Conservation (phyloP, 108 stramenopile genomes). For the Cyclotella kingstonii region DNA sequence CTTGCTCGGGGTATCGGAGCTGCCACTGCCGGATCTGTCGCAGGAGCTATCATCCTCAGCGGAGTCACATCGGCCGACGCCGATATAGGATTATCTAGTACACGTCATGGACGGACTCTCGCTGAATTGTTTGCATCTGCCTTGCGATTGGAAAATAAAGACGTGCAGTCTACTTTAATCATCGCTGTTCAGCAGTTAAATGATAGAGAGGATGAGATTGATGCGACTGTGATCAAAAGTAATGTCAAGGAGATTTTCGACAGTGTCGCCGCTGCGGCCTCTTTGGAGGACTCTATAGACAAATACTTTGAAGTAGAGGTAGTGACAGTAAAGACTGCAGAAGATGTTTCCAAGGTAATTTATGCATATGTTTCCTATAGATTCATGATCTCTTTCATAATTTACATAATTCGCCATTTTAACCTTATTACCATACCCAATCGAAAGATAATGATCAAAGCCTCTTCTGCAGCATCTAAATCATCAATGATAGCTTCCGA, state of each 20-base stretch:
- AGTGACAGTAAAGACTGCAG: slow-evolving; percentile 37
- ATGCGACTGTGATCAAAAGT: slow-evolving; percentile 28
- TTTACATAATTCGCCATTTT: not conserved
- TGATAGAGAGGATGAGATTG: slow-evolving; percentile 28
- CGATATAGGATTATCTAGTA: slow-evolving; percentile 60
- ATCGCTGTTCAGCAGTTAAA: slow-evolving; percentile 45
- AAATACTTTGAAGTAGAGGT: slow-evolving; percentile 57
- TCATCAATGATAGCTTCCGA: not conserved
- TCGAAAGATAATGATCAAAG: slow-evolving; percentile 45
- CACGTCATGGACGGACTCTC: slow-evolving; percentile 74
- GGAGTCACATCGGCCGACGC: slow-evolving; percentile 79
- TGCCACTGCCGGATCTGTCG: slow-evolving; percentile 52
- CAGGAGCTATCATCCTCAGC: slow-evolving; percentile 58
- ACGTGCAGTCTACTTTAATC: slow-evolving; percentile 34
- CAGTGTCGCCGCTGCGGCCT: slow-evolving; percentile 54
- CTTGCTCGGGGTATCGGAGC: slow-evolving; percentile 45
- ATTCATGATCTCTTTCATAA: not conserved
- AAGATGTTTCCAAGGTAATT: slow-evolving; percentile 48
- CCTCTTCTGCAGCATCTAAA: slow-evolving; percentile 30
- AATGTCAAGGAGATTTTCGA: slow-evolving; percentile 62
- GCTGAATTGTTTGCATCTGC: slow-evolving; percentile 68
- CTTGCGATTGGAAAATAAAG: slow-evolving; percentile 9
- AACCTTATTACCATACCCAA: not conserved
- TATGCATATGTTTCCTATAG: not conserved
- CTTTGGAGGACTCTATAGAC: slow-evolving; percentile 31